Conservation (phyloP, 2,329 filamentous ascomycete species). For the Botrytis byssoidea region DNA sequence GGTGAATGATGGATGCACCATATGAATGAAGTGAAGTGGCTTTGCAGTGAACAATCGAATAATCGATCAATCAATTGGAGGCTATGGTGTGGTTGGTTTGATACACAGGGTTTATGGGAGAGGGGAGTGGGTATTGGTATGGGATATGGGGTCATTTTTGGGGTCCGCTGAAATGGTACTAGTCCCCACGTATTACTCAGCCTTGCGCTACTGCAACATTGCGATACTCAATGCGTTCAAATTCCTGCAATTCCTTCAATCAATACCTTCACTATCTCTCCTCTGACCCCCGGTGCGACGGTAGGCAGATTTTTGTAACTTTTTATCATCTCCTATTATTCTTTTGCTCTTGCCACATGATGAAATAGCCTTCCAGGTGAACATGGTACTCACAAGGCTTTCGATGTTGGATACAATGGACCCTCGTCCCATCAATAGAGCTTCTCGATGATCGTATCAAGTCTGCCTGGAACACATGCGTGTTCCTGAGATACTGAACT, state of each 20-base stretch:
- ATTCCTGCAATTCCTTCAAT: background rate
- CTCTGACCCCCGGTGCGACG: background rate
- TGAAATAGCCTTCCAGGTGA: background rate
- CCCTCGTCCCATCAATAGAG: background rate
- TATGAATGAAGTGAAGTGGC: conserved; percentile 2
- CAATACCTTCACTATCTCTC: background rate
- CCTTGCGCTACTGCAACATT: background rate
- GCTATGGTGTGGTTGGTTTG: background rate
- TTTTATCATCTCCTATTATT: background rate
- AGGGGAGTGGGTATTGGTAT: background rate
- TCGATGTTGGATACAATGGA: background rate
- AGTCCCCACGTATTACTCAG: background rate
- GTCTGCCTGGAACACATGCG: background rate
- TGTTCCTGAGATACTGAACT: background rate
- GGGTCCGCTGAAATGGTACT: background rate
- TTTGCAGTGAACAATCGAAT: background rate
- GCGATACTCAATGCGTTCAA: background rate
- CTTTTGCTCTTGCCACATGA: background rate
- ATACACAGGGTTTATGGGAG: background rate
- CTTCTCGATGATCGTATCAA: background rate
- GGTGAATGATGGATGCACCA: background rate
- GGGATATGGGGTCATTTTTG: background rate
- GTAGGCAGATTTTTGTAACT: background rate
- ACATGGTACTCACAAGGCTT: background rate
- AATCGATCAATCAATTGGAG: background rate